Evolutionary conservation across 2,329 filamentous ascomycete species (phyloP), one percentile per base, ranked within the genome.

Genomic region (Neoarthrinium moseri): DNA sequence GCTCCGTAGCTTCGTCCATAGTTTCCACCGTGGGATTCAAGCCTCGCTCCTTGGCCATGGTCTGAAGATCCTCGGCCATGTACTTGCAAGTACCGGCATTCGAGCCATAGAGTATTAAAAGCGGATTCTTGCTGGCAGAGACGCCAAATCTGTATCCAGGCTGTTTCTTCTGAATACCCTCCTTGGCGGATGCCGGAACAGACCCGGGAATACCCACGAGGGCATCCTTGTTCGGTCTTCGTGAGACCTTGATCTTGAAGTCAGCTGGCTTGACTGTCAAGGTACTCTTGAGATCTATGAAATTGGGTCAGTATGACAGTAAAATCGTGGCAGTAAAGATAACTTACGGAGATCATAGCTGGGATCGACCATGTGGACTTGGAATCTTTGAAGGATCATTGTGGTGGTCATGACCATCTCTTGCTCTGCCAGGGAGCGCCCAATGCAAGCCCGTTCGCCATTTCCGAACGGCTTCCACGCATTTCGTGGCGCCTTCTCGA

Each of bases 391-490:
- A 18, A 86, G 63, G 10, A 84, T 58, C 51, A 80, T 70, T 0
- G 72, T 72, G 53, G 83, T 69, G 7, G 77, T 74, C 1, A 89
- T 66, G 5, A 86, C 60, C 2, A 78, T 74, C 63, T 91, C 87
- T 58, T 91, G 87, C 83, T 83, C 86, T 2, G 87, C 86, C 59
- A 91, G 91, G 0, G 80, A 74, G 1, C 86, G 71, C 4, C 87
- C 87, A 50, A 91, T 90, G 54, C 87, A 91, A 1, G 72, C 83
- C 43, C 87, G 71, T 51, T 77, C 72, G 2, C 86, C 87, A 47
- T 87, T 86, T 2, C 87, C 87, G 54, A 91, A 91, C 3, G 87
- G 85, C 65, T 87, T 87, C 83, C 80, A 86, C 24, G 75, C 74
- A 44, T 80, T 80, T 11, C 73, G 73, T 21, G 81, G 84, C 6